Evolutionary conservation across 805 yeast genomes (phyloP), one percentile per base, ranked within the genome.

Genomic region (Candida boleticola): DNA sequence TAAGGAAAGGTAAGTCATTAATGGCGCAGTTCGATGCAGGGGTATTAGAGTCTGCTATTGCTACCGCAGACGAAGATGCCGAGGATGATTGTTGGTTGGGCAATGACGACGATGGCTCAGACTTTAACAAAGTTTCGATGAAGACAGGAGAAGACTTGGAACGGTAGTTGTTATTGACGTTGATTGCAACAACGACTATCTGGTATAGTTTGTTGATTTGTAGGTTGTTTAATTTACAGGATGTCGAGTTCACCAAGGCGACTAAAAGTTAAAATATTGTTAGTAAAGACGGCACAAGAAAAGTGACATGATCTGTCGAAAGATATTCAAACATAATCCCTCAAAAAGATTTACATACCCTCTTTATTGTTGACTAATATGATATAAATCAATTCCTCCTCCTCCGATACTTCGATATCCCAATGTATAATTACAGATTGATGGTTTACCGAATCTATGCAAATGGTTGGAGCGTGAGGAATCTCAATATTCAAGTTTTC

Each of bases 391-490:
- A 70, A 45, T 41, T 51, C 57, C 41, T 68, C 73, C 27, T 60
- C 62, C 16, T 43, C 42, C 29, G 47, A 47, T 10, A 50, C 42
- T 43, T 62, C 62, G 18, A 66, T 56, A 48, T 76, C 82, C 84
- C 86, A 81, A 51, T 79, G 85, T 25, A 81, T 44, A 20, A 68
- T 70, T 29, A 78, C 73, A 21, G 75, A 60, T 6, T 61, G 52
- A 27, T 63, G 58, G 4, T 76, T 68, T 37, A 81, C 72, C 48
- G 73, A 70, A 51, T 79, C 85, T 5, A 81, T 69, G 38, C 82
- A 78, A 13, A 80, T 63, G 36, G 63, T 58, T 2, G 84, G 83
- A 5, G 76, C 65, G 42, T 69, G 73, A 3, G 87, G 87, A 26
- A 81, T 74, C 22, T 73, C 74, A 17, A 80, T 68, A 47, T 72